Percentiles rank a stretch among this genome's conserved stretches.
These are phyloP conservation scores for Dacryopinax primogenitus DNA, from an alignment of 768 basidiomycete species.

Conservation along the genomic window DNA sequence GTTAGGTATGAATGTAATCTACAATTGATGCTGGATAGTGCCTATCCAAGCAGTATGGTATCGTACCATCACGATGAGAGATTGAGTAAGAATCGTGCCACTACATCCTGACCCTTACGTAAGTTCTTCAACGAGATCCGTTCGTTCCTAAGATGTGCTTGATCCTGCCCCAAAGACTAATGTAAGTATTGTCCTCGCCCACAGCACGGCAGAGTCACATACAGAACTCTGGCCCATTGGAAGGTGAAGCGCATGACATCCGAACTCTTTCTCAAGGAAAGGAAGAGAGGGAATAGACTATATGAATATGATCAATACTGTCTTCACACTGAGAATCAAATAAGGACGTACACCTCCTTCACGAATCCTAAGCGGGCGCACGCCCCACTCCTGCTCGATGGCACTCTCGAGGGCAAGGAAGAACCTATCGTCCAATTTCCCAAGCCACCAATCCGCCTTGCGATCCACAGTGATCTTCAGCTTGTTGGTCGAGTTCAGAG, in stretches of 20 bases:
- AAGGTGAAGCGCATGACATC: conserved; percentile 79
- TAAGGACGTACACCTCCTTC: conserved; percentile 70
- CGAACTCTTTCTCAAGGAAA: conserved; percentile 82
- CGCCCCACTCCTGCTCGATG: conserved; percentile 76
- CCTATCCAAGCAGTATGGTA: not conserved
- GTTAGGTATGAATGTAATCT: not conserved
- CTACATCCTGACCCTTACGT: conserved; percentile 57
- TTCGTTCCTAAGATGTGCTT: conserved; percentile 89
- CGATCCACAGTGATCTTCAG: conserved; percentile 64
- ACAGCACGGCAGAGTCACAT: conserved; percentile 21
- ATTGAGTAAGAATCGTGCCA: conserved; percentile 48
- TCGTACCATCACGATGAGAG: not conserved
- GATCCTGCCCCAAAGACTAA: conserved; percentile 43
- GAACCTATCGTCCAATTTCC: conserved; percentile 70
- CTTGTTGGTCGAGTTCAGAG: conserved; percentile 52
- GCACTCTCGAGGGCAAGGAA: conserved; percentile 75
- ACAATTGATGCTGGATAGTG: not conserved
- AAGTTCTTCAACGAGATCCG: conserved; percentile 77
- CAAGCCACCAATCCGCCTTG: conserved; percentile 93
- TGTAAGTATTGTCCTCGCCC: conserved; percentile 11
- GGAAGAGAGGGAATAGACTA: conserved; percentile 92
- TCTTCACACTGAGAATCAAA: not conserved
- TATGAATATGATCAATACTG: not conserved
- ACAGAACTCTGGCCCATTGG: conserved; percentile 89
- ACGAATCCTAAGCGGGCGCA: conserved; percentile 71